Percentiles rank a stretch among this genome's conserved stretches.
phyloP scores from a whole-genome alignment of 768 basidiomycete species.

The Erythrobasidium yunnanense region DNA sequence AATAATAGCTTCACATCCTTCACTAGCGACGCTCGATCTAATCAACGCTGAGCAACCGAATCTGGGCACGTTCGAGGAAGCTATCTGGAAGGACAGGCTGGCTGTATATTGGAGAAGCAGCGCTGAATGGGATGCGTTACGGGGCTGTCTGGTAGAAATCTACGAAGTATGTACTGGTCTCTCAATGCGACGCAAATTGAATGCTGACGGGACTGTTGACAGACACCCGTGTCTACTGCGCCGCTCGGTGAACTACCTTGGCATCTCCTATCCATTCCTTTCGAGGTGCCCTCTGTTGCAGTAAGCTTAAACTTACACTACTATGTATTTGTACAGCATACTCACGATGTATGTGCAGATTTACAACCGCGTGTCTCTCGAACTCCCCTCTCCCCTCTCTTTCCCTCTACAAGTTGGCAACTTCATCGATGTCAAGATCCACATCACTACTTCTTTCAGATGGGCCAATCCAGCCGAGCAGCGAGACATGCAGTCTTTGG shows the following conservation, averaged over 20 bases:
- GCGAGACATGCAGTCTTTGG: neutral
- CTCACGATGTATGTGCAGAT: neutral
- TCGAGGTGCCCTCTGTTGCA: slow-evolving; percentile 15
- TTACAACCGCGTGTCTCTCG: slow-evolving; percentile 6
- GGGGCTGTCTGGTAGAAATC: neutral
- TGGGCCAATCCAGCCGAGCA: neutral
- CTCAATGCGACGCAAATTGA: neutral
- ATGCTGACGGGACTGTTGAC: neutral
- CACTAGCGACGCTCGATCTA: neutral
- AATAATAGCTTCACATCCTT: neutral
- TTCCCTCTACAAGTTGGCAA: neutral
- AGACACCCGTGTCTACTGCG: neutral
- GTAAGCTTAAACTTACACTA: neutral
- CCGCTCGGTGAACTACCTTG: neutral
- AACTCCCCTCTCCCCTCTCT: neutral
- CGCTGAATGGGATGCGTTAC: neutral
- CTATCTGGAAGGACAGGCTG: neutral
- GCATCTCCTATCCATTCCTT: slow-evolving; percentile 7
- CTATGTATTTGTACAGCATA: neutral
- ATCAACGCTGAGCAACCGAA: neutral
- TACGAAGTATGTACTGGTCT: neutral
- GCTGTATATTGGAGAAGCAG: neutral
- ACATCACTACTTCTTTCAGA: neutral
- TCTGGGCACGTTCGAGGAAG: neutral
- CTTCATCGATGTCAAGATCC: neutral